Percentiles rank a stretch among this genome's conserved stretches.
These are phyloP conservation scores for Salisapilia sapeloensis DNA, from an alignment of 352 stramenopile species.

Conservation along the genomic window DNA sequence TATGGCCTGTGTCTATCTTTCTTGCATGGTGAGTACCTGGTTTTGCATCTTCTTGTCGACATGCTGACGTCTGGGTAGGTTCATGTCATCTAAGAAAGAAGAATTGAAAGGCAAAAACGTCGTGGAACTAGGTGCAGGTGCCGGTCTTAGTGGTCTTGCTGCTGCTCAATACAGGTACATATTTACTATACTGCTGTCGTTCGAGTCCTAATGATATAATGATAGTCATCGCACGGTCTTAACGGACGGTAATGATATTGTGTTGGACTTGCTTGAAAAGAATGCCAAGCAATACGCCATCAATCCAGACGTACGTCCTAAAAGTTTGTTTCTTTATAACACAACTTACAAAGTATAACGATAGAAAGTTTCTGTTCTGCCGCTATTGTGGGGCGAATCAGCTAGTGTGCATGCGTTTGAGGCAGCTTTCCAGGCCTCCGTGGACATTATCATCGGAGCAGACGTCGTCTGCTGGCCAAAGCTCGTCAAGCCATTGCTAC, in stretches of 20 bases:
- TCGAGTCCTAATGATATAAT: too few species aligned
- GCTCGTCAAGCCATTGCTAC: slow-evolving; percentile 47
- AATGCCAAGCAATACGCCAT: slow-evolving; percentile 17
- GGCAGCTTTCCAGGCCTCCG: slow-evolving; percentile 14
- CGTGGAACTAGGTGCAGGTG: slow-evolving; percentile 31
- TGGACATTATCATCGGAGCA: slow-evolving; percentile 43
- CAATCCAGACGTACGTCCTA: too few species aligned
- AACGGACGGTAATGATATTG: slow-evolving; percentile 59
- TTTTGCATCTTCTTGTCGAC: slow-evolving; percentile 2
- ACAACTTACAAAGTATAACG: too few species aligned
- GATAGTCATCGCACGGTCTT: slow-evolving; percentile 25
- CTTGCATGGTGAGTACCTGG: slow-evolving; percentile 14
- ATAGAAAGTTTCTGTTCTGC: slow-evolving; percentile 3
- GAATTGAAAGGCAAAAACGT: slow-evolving; percentile 25
- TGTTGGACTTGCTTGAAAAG: slow-evolving; percentile 30
- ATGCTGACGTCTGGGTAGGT: slow-evolving; percentile 8
- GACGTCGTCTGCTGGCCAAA: slow-evolving; percentile 61
- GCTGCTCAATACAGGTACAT: slow-evolving; percentile 39
- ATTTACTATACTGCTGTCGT: neutral
- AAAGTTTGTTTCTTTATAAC: too few species aligned
- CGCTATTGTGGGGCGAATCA: slow-evolving; percentile 33
- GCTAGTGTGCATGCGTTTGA: slow-evolving; percentile 23
- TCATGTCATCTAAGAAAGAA: slow-evolving; percentile 8
- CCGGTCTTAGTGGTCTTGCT: slow-evolving; percentile 34
- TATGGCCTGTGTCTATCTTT: slow-evolving; percentile 54